Evolutionary conservation across 352 stramenopile species (phyloP), one percentile per base, ranked within the genome.

Genomic region (Globisporangium rhizosaccharum): DNA sequence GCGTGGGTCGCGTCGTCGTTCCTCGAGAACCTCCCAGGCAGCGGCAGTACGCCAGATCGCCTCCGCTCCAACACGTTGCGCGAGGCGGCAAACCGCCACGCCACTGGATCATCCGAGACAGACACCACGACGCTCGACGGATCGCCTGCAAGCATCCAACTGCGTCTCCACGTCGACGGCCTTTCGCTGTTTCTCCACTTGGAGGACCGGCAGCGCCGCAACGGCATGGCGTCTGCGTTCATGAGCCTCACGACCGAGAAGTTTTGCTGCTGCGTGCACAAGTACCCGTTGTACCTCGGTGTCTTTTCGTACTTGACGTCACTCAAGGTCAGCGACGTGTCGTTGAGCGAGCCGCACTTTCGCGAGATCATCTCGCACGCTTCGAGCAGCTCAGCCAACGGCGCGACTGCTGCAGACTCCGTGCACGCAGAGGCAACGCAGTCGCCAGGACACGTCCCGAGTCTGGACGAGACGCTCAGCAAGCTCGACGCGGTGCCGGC

Each of bases 241-340:
- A 73, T 82, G 55, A 76, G 68, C 62, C 70, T 93, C 56, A 81
- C 72, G 17, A 75, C 84, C 0, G 73, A 91, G 45, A 73, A 87
- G 8, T 93, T 93, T 46, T 82, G 75, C 28, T 87, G 72, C 48
- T 88, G 75, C 17, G 48, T 90, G n/a, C 81, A 93, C 42, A 76
- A 66, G 30, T 90, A 86, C 37, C 79, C 81, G 26, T 67, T 75
- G n/a, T 84, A 82, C 49, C 63, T 91, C 53, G 76, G 75, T n/a
- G 69, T 88, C 4, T 88, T 85, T 67, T 70, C 81, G 14, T 89
- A 89, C 51, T 68, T 91, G 52, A 83, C 69, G 2, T 90, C 81
- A 2, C 70, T 93, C 50, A 88, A 85, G 54, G 82, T 93, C 30
- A 77, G 71, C 48, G 80, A 93, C 49, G 60, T 87, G 3, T 84